Conservation (phyloP, 2,329 filamentous ascomycete species). For the Sclerotinia trifoliorum region DNA sequence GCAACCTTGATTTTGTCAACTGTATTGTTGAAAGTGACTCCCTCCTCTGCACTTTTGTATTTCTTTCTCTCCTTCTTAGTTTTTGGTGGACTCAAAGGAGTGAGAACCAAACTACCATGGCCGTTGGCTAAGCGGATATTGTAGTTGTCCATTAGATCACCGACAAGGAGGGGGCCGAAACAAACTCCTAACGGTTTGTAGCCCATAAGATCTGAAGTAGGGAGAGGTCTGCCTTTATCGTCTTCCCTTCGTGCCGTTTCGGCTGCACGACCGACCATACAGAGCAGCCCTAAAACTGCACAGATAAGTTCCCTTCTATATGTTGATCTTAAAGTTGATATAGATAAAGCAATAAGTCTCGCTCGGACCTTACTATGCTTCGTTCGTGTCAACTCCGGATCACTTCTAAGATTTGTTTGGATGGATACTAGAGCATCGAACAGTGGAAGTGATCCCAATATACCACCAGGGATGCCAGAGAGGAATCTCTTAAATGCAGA, state of each 20-base stretch:
- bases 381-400: slow-evolving; percentile 52
- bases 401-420: slow-evolving; percentile 53
- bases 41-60: slow-evolving; percentile 31
- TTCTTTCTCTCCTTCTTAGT: slow-evolving; percentile 45
- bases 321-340: slow-evolving; percentile 58
- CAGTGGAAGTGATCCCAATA: slow-evolving; percentile 60
- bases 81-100: slow-evolving; percentile 43
- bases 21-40: slow-evolving; percentile 30
- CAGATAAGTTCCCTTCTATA: slow-evolving; percentile 64
- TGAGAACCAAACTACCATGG: slow-evolving; percentile 33
- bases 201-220: slow-evolving; percentile 61
- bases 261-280: slow-evolving; percentile 57
- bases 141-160: slow-evolving; percentile 55
- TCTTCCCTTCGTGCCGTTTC: slow-evolving; percentile 55
- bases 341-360: slow-evolving; percentile 62
- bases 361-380: slow-evolving; percentile 59
- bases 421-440: slow-evolving; percentile 64
- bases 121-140: slow-evolving; percentile 38
- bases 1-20: slow-evolving; percentile 59
- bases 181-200: slow-evolving; percentile 62
- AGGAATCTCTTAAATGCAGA: slow-evolving; percentile 67
- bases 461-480: slow-evolving; percentile 61
- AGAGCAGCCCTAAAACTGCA: slow-evolving; percentile 64
- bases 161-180: slow-evolving; percentile 63
- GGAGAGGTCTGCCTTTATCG: slow-evolving; percentile 50